These are phyloP conservation scores for Psilocybe azurescens DNA, from an alignment of 768 basidiomycete species.

Conservation along the genomic window DNA sequence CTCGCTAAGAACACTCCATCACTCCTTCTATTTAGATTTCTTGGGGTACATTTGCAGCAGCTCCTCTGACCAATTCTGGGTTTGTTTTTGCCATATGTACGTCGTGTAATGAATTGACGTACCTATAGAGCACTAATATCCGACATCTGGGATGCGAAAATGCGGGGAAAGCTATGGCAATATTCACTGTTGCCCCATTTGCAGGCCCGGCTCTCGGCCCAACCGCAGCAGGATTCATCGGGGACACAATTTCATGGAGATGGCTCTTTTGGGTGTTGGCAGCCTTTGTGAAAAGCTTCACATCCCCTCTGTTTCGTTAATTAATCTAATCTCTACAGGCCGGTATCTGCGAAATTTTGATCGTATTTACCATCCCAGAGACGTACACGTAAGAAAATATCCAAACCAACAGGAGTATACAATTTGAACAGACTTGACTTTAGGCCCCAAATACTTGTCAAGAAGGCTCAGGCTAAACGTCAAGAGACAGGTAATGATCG, in stretches of 20 bases:
- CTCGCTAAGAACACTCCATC: constrained; percentile 64
- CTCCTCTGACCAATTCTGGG: constrained; percentile 75
- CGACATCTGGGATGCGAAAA: constrained; percentile 66
- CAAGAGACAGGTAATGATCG: constrained; percentile 55
- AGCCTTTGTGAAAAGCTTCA: constrained; percentile 60
- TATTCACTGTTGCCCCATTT: constrained; percentile 71
- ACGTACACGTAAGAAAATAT: constrained; percentile 57
- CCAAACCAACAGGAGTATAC: background rate
- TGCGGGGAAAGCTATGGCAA: constrained; percentile 68
- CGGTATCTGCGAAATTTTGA: constrained; percentile 49
- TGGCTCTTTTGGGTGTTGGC: constrained; percentile 73
- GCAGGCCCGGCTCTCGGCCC: constrained; percentile 69
- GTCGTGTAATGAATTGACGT: background rate
- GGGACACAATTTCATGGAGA: constrained; percentile 57
- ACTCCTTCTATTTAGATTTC: constrained; percentile 71
- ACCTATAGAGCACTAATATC: constrained; percentile 51
- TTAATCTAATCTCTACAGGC: too few relatives aligned
- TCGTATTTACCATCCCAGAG: constrained; percentile 66
- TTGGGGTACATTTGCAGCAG: constrained; percentile 73
- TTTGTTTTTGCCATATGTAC: constrained; percentile 31
- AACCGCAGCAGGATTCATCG: constrained; percentile 53
- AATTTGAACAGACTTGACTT: constrained; percentile 17
- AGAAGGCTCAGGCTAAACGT: constrained; percentile 54
- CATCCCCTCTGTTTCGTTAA: too few relatives aligned
- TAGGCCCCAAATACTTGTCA: constrained; percentile 61